These are phyloP conservation scores for Malus asiatica DNA, from an alignment of 306 rosid genomes.

Conservation along the genomic window DNA sequence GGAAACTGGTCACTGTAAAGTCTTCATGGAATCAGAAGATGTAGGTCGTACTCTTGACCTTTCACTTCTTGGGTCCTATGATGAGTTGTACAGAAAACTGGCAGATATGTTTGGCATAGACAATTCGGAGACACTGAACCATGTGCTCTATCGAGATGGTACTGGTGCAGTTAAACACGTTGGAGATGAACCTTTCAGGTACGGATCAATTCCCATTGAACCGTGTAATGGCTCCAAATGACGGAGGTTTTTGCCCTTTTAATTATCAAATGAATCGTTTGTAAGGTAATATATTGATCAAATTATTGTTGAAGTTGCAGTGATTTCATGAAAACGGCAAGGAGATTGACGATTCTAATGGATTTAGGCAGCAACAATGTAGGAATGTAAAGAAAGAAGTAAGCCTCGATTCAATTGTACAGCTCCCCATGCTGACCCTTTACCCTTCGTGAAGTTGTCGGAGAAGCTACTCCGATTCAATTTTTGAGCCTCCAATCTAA, in stretches of 20 bases:
- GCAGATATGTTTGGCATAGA: conserved; percentile 72
- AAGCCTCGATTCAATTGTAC: conserved; percentile 40
- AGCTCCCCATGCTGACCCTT: conserved; percentile 41
- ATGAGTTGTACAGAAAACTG: conserved; percentile 49
- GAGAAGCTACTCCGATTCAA: conserved; percentile 27
- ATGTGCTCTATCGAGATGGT: conserved; percentile 51
- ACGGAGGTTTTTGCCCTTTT: not conserved
- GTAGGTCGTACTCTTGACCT: conserved; percentile 75
- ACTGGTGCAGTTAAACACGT: conserved; percentile 60
- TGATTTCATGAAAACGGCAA: conserved; percentile 58
- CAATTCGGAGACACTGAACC: conserved; percentile 51
- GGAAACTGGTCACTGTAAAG: conserved; percentile 70
- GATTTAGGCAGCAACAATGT: conserved; percentile 68
- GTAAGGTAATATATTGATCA: conserved; percentile 21
- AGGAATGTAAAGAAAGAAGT: conserved; percentile 39
- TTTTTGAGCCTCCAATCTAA: conserved; percentile 14
- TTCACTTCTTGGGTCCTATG: conserved; percentile 52
- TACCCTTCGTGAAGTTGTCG: conserved; percentile 10
- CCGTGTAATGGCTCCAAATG: not conserved
- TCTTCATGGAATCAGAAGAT: conserved; percentile 64
- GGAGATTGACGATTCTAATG: conserved; percentile 73
- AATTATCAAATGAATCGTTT: not conserved
- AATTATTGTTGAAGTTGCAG: conserved; percentile 39
- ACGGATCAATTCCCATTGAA: not conserved
- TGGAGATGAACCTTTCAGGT: conserved; percentile 79